Evolutionary conservation across 1,284 basidiomycete genomes (phyloP).

Genomic region (Trichosporon faecale): DNA sequence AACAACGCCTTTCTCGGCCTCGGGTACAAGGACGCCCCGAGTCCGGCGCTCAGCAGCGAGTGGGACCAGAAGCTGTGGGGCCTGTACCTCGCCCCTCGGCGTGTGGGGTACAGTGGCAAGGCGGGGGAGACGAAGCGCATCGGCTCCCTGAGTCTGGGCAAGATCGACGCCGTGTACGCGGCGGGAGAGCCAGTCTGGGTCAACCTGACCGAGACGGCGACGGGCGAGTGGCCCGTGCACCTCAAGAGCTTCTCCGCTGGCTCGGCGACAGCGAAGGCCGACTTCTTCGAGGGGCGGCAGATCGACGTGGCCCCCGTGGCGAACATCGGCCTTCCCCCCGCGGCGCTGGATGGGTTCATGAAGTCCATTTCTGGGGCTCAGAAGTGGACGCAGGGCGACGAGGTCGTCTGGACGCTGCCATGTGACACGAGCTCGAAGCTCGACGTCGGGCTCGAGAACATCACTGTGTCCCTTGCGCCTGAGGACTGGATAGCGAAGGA

Average conservation of each 20-base stretch:
- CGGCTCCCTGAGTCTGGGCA: not conserved
- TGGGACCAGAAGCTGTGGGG: slow-evolving; percentile 1
- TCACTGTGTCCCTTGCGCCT: not conserved
- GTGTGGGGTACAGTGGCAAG: not conserved
- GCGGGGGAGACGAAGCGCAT: not conserved
- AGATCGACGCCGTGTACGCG: not conserved
- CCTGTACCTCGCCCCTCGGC: not conserved
- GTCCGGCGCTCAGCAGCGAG: not conserved
- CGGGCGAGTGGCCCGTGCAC: not conserved
- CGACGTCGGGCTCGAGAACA: not conserved
- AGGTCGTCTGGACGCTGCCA: not conserved
- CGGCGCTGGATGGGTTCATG: not conserved
- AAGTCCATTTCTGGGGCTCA: not conserved
- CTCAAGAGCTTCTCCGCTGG: not conserved
- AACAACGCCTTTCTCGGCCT: slow-evolving; percentile 6
- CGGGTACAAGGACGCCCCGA: not conserved
- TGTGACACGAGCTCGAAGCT: not conserved
- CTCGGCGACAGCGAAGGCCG: not conserved
- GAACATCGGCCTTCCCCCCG: not conserved
- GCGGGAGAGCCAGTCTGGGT: not conserved
- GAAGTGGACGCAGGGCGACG: not conserved
- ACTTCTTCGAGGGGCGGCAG: not conserved
- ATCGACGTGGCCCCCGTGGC: not conserved
- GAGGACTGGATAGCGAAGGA: not conserved
- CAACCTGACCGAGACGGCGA: not conserved